A percentile compares a stretch with the other conserved stretches of the same genome.
These are phyloP conservation scores for Xanthoconium separans DNA, from an alignment of 1,284 basidiomycete genomes.

Conservation along the genomic window DNA sequence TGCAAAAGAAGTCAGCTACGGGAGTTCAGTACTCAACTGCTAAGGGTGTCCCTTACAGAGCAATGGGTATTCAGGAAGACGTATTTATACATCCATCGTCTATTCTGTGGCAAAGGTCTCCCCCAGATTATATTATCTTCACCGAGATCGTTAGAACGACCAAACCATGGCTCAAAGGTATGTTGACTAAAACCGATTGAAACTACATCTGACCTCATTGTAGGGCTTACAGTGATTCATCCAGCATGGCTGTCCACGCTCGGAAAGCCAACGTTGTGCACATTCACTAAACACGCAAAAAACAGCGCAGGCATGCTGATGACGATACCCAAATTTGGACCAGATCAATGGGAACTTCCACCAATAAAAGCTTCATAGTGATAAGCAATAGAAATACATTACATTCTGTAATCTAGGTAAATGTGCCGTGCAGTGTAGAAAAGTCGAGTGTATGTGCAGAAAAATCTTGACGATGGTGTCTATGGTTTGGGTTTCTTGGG, in stretches of 20 bases:
- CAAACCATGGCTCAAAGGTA: constrained; percentile 82
- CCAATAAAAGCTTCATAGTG: constrained; percentile 52
- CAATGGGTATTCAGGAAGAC: constrained; percentile 81
- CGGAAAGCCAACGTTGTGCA: constrained; percentile 78
- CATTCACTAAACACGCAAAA: constrained; percentile 84
- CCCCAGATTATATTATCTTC: constrained; percentile 89
- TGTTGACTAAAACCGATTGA: neutral
- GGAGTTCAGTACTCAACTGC: constrained; percentile 75
- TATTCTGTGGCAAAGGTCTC: constrained; percentile 64
- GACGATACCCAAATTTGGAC: constrained; percentile 82
- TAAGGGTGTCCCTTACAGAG: constrained; percentile 82
- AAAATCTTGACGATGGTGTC: neutral
- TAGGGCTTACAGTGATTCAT: constrained; percentile 85
- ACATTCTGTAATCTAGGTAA: constrained; percentile 10
- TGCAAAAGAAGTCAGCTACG: constrained; percentile 53
- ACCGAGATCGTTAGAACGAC: constrained; percentile 79
- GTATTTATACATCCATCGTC: constrained; percentile 94
- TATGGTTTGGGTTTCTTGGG: constrained; percentile 39
- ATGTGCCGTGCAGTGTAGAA: neutral
- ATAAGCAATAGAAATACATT: constrained; percentile 19
- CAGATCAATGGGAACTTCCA: constrained; percentile 83
- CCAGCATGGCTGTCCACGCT: constrained; percentile 85
- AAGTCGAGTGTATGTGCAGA: constrained; percentile 1
- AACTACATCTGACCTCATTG: neutral
- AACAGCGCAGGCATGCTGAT: constrained; percentile 63